These are phyloP conservation scores for Colletotrichum cordylinicola DNA, from an alignment of 2,329 filamentous ascomycete genomes.

Conservation along the genomic window DNA sequence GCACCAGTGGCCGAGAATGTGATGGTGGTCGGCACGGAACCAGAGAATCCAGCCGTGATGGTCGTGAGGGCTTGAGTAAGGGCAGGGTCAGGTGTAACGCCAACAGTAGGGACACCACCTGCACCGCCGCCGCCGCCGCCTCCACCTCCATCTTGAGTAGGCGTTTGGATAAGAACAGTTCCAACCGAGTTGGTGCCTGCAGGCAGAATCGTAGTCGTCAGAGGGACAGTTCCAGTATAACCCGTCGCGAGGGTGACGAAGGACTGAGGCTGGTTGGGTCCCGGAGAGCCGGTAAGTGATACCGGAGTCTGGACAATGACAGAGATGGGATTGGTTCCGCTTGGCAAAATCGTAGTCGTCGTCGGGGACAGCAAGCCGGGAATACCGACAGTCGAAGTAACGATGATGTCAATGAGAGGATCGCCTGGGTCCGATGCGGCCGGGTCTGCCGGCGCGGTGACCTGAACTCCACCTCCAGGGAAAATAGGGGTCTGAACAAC, in stretches of 20 bases:
- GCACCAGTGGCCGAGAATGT: neutral
- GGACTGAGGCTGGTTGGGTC: neutral
- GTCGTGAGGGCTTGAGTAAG: neutral
- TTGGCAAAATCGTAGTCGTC: neutral
- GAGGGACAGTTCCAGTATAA: neutral
- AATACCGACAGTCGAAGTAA: neutral
- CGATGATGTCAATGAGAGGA: neutral
- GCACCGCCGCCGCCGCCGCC: neutral
- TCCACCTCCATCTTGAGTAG: neutral
- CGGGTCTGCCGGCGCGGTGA: neutral
- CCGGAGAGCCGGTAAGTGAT: neutral
- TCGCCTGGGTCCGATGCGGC: neutral
- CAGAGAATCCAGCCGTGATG: neutral
- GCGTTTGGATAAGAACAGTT: neutral
- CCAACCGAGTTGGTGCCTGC: neutral
- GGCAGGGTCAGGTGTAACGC: neutral
- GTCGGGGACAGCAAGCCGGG: neutral
- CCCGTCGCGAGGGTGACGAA: neutral
- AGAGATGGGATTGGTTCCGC: neutral
- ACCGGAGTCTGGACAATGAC: constrained; percentile 12
- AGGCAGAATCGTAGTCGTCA: neutral
- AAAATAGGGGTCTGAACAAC: constrained; percentile 15
- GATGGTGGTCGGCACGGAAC: neutral
- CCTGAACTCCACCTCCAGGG: neutral
- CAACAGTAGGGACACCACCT: neutral